A percentile compares a stretch with the other conserved stretches of the same genome.
Evolutionary conservation across 331 rosid genomes (phyloP).

Genomic region (Pyrus hybrid): DNA sequence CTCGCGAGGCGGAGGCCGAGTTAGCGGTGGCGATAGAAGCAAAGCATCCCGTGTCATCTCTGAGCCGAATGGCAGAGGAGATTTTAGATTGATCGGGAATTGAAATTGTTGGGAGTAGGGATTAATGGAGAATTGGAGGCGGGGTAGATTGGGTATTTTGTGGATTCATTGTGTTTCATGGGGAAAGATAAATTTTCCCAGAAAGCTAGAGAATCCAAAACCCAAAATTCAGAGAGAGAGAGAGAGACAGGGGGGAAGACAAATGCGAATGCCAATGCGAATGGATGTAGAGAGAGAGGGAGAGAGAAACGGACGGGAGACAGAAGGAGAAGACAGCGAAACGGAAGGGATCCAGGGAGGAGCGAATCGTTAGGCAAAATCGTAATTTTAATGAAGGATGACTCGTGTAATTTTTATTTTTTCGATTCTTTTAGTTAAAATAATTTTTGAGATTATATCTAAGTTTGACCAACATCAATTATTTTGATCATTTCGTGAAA

Average conservation of each 20-base stretch:
- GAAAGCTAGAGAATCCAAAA: background rate
- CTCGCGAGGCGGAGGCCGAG: background rate
- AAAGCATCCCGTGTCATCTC: constrained; percentile 19
- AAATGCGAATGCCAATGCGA: too few relatives aligned
- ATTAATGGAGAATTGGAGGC: background rate
- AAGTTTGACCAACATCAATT: too few relatives aligned
- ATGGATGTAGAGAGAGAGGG: background rate
- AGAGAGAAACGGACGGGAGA: too few relatives aligned
- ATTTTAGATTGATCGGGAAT: background rate
- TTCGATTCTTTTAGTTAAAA: too few relatives aligned
- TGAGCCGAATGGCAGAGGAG: background rate
- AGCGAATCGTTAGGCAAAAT: too few relatives aligned
- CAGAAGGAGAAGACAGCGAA: too few relatives aligned
- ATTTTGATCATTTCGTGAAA: too few relatives aligned
- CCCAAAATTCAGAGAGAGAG: background rate
- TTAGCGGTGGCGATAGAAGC: constrained; percentile 1
- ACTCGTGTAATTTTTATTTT: too few relatives aligned
- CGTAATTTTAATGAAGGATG: too few relatives aligned
- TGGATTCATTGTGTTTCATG: background rate
- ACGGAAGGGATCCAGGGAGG: too few relatives aligned
- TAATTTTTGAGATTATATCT: too few relatives aligned
- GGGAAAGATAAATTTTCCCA: background rate
- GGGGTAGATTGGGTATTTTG: background rate
- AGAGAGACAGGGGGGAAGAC: background rate
- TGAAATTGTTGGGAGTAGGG: background rate